Evolutionary conservation across 2,329 filamentous ascomycete species (phyloP).

Genomic region (Sphaerulina musiva): DNA sequence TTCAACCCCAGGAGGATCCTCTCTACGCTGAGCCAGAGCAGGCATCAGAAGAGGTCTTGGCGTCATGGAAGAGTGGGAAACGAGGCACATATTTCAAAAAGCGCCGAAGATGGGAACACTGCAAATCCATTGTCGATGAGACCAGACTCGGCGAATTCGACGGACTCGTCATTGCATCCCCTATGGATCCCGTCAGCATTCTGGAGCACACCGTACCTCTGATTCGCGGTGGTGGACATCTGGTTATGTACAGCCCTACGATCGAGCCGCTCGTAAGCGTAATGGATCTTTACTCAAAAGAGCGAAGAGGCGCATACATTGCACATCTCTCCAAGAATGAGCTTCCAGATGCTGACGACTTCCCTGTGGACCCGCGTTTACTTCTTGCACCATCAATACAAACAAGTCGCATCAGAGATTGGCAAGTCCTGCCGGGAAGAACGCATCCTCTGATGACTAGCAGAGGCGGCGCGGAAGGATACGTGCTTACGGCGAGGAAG

Average conservation of each 20-base stretch:
- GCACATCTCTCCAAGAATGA: slow-evolving; percentile 32
- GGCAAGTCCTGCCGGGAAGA: slow-evolving; percentile 85
- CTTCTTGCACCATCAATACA: slow-evolving; percentile 75
- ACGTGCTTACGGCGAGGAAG: slow-evolving; percentile 74
- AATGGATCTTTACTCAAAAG: slow-evolving; percentile 77
- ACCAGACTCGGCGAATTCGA: slow-evolving; percentile 72
- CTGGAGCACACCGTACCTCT: slow-evolving; percentile 71
- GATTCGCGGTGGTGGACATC: slow-evolving; percentile 71
- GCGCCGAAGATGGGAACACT: slow-evolving; percentile 70
- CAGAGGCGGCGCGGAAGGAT: slow-evolving; percentile 81
- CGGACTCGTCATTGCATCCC: slow-evolving; percentile 72
- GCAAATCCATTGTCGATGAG: slow-evolving; percentile 65
- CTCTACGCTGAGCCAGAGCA: slow-evolving; percentile 64
- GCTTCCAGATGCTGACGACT: slow-evolving; percentile 53
- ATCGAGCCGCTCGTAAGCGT: slow-evolving; percentile 72
- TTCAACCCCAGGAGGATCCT: slow-evolving; percentile 67
- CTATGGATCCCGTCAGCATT: slow-evolving; percentile 73
- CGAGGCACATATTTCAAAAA: slow-evolving; percentile 85
- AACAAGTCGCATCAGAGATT: slow-evolving; percentile 68
- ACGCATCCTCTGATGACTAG: slow-evolving; percentile 94
- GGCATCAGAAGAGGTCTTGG: slow-evolving; percentile 55
- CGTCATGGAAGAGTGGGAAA: slow-evolving; percentile 71
- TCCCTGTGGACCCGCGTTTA: slow-evolving; percentile 79
- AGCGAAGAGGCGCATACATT: slow-evolving; percentile 69
- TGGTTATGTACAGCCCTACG: slow-evolving; percentile 77